These are phyloP conservation scores for Solanum hybrid DNA, from an alignment of 305 asterid genomes.

Conservation along the genomic window DNA sequence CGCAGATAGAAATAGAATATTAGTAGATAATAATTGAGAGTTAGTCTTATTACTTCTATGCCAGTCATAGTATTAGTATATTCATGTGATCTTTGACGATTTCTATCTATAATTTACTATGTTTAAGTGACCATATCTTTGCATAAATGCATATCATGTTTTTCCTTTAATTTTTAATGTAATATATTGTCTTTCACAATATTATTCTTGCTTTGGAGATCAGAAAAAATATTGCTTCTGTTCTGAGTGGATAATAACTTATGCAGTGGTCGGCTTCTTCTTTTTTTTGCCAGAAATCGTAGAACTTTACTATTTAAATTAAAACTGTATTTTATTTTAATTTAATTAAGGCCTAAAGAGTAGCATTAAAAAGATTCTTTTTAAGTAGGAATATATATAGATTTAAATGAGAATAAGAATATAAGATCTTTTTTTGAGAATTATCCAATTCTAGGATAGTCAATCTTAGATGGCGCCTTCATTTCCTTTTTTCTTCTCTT, in stretches of 20 bases:
- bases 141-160: background rate
- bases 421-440: background rate
- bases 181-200: background rate
- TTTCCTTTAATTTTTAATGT: background rate
- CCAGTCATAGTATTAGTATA: too few relatives aligned
- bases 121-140: background rate
- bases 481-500: background rate
- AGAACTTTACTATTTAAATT: background rate
- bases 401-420: background rate
- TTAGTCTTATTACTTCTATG: too few relatives aligned
- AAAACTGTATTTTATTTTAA: background rate
- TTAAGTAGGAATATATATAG: background rate
- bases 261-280: background rate
- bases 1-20: rapidly evolving
- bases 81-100: too few relatives aligned
- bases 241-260: background rate
- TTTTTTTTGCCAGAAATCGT: background rate
- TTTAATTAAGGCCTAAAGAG: background rate
- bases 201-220: background rate
- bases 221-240: background rate
- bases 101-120: background rate
- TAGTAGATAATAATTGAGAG: background rate
- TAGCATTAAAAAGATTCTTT: background rate
- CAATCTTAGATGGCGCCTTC: background rate
- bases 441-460: background rate